Base-by-base conservation (phyloP, 768 basidiomycete genomes). In the Mycena crocata region DNA sequence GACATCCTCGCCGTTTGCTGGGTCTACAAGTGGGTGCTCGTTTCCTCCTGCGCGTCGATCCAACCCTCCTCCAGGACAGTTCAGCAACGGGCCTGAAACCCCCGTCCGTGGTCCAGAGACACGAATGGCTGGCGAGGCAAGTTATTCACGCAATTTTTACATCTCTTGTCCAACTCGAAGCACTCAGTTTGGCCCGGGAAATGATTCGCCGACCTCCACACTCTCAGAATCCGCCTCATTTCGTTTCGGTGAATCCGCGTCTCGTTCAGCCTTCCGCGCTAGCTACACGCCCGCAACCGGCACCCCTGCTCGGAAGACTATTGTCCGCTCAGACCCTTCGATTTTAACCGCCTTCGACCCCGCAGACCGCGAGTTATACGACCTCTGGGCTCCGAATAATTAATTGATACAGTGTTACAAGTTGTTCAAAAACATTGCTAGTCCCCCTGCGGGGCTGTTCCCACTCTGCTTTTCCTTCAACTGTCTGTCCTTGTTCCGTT, bases 271-370 rank as follows among this genome's bases (percentile, higher is more conserved):
- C 35, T 72, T 83, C 66, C 78, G 76, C 31, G 73, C 71, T 45
- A 72, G 75, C 23, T 72, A 74, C 51, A 73, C 79, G 46, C 69
- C 76, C n/a, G 71, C 76, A 37, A 64, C 66, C 30, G 63, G 61
- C 42, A 74, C 72, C 28, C 77, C 75, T 49, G 28, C 44, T 74
- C 54, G 73, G 80, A 76, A 75, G 83, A 78, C 74, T 84, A 69
- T 79, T 24, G 84, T 93, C 71, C 89, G 90, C 44, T 80, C 87
- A 26, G 92, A 94, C 75, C 86, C 90, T 6, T 79, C 90, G 9
- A 80, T 93, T 44, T 74, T 88, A 60, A 92, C 91, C 35, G 91
- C 87, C 68, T 95, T 95, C 71, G 92, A 94, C 76, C 85, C 87
- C 17, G 81, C 85, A 26, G 93, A 95, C 78, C 89, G 84, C 78